Evolutionary conservation across 1,284 basidiomycete species (phyloP), one percentile per base, ranked within the genome.

Genomic region (Wolfiporia cocos): DNA sequence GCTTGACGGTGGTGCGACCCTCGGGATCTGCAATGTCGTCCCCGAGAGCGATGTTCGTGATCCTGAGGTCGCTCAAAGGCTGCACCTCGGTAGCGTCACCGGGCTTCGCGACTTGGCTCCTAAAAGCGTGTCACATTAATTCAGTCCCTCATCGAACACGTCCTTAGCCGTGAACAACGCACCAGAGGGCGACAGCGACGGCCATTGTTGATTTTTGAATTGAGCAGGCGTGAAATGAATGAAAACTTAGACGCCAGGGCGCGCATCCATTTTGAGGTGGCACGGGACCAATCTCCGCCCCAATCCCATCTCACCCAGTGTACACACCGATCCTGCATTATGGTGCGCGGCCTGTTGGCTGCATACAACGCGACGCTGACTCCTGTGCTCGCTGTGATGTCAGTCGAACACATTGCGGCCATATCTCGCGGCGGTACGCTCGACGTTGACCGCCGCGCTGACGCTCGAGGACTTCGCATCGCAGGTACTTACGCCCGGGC

Each of bases 401-500:
- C 17, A 87, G 84, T 86, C 84, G 2, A 86, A 88, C 64, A 79
- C 81, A 9, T 76, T 99, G 39, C 78, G 95, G 56, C 94, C 95
- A 3, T 99, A 99, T 67, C 85, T 99, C 46, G 86, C 91, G 23
- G 94, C 94, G 28, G 95, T 99, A 39, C 77, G 96, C 50, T 90
- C 92, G 9, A 95, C 95, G 11, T 74, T 99, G 41, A 98, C 94
- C 4, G 95, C 95, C n/a, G 94, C 96, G 1, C 73, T 99, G 52
- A 97, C 94, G 0, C 74, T 99, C 42, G 89, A 97, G 70, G 93
- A 97, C 76, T 99, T 99, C 71, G 81, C 91, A 31, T 97, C 93
- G 5, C 95, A 99, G 78, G 90, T 90, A 61, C 52, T 59, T 54
- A 19, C n/a, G n/a, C n/a, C n/a, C n/a, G n/a, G n/a, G n/a, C n/a